Evolutionary conservation across 176 grass and related monocot species (phyloP).

Genomic region (Carex scoparia): DNA sequence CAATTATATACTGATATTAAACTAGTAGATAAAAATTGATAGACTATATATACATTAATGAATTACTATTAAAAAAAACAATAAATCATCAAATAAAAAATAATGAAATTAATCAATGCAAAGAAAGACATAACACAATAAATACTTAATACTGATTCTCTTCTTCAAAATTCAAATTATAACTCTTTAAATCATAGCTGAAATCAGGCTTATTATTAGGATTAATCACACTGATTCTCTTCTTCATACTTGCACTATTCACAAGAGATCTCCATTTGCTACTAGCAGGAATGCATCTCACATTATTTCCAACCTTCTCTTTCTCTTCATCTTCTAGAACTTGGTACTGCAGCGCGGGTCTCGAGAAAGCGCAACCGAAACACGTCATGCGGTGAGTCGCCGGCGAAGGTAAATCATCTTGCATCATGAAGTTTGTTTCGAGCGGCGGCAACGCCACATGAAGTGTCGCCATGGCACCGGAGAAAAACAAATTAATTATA

Average conservation of each 20-base stretch:
- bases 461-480: background rate
- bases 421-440: background rate
- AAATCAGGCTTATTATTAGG: conserved; percentile 1
- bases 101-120: background rate
- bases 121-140: background rate
- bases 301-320: conserved; percentile 14
- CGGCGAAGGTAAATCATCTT: conserved; percentile 13
- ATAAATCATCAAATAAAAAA: background rate
- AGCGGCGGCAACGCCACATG: background rate
- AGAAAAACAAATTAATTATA: background rate
- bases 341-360: background rate
- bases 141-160: background rate
- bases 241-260: conserved; percentile 10
- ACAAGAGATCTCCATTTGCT: conserved; percentile 17
- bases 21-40: background rate
- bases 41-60: too few species aligned
- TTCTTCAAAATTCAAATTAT: conserved; percentile 24
- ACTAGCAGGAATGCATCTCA: background rate
- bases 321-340: conserved; percentile 14
- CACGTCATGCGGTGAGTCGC: background rate
- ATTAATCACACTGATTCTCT: background rate
- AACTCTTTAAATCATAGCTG: conserved; percentile 22
- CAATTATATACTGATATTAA: background rate
- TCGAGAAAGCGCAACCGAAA: conserved; percentile 10
- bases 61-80: too few species aligned